Percentiles rank a stretch among this genome's conserved stretches.
phyloP scores from a whole-genome alignment of 208 protist species.

The Acanthamoeba royreba region DNA sequence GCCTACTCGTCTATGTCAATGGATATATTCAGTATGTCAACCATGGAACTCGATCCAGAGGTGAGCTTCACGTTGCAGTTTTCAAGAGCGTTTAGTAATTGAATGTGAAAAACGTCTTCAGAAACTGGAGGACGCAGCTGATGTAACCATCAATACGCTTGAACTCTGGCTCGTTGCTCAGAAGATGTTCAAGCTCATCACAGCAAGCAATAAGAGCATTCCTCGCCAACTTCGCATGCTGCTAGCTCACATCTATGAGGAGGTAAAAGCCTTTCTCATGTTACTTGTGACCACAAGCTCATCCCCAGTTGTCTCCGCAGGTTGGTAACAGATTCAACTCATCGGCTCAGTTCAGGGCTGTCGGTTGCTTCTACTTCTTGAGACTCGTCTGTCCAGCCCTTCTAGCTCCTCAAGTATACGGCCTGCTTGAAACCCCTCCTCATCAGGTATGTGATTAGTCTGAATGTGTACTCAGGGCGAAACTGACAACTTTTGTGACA shows the following conservation, averaged over 20 bases:
- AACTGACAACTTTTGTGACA: neutral
- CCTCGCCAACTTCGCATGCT: neutral
- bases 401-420: neutral
- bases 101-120: neutral
- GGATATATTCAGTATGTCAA: neutral
- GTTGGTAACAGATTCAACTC: neutral
- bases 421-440: neutral
- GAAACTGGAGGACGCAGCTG: neutral
- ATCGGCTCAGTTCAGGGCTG: neutral
- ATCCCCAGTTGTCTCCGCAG: neutral
- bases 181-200: slow-evolving; percentile 13
- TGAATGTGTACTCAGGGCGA: neutral
- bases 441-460: neutral
- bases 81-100: neutral
- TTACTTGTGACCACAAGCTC: neutral
- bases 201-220: neutral
- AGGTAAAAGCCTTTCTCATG: neutral
- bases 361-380: neutral
- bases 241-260: neutral
- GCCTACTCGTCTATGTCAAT: neutral
- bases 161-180: slow-evolving; percentile 15
- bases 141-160: neutral
- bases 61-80: neutral
- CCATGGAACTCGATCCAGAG: neutral
- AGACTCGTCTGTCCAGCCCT: neutral